These are phyloP conservation scores for Mercurialis annua DNA, from an alignment of 345 rosid genomes.

Conservation along the genomic window DNA sequence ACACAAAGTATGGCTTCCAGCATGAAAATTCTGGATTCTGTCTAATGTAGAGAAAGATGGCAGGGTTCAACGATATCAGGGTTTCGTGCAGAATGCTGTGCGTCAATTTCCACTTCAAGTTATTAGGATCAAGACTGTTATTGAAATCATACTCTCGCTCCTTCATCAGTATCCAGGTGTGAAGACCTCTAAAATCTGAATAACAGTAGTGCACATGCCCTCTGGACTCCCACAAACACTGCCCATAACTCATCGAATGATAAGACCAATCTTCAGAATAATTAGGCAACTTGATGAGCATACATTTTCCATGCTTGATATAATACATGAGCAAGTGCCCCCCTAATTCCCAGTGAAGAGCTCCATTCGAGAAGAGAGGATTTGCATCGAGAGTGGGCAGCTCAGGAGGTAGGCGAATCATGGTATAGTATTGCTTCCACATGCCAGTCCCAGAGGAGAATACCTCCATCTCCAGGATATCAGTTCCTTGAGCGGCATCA, in stretches of 20 bases:
- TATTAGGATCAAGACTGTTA: not conserved
- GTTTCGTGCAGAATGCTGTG: not conserved
- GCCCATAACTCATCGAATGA: not conserved
- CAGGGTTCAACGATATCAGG: not conserved
- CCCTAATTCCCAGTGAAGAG: conserved; percentile 26
- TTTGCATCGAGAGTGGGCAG: conserved; percentile 19
- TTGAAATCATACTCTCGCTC: not conserved
- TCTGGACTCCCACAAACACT: not conserved
- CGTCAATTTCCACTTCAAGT: conserved; percentile 18
- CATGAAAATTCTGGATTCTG: not conserved
- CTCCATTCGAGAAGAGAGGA: conserved; percentile 23
- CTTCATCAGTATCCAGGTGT: not conserved
- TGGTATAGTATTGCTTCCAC: not conserved
- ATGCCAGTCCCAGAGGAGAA: conserved; percentile 1
- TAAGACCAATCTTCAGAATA: conserved; percentile 7
- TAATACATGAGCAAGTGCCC: conserved; percentile 19
- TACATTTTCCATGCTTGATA: conserved; percentile 9
- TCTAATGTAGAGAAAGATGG: not conserved
- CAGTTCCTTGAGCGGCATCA: not conserved
- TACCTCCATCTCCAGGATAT: conserved; percentile 4
- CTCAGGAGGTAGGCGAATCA: conserved; percentile 9
- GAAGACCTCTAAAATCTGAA: conserved; percentile 1
- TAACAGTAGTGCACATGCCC: conserved; percentile 3
- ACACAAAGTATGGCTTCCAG: conserved; percentile 7
- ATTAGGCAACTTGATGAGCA: conserved; percentile 23